Conservation (phyloP, 2,329 filamentous ascomycete species). For the Apiospora hydei region DNA sequence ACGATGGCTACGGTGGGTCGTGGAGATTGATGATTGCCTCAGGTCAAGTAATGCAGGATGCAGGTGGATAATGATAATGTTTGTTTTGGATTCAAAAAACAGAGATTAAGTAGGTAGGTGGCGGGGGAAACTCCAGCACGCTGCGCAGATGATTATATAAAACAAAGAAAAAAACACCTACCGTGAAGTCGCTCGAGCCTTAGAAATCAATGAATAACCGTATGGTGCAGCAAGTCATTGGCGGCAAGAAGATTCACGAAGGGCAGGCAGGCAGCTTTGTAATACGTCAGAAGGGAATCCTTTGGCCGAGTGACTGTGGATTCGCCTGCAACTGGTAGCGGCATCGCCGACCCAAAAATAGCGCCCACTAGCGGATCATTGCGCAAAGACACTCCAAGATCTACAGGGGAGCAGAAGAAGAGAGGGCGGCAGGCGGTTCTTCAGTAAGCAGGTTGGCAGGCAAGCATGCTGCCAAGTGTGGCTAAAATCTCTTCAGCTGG, state of each 20-base stretch:
- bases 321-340: background rate
- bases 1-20: background rate
- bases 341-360: conserved; percentile 5
- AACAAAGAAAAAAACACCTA: background rate
- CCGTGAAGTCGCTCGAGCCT: background rate
- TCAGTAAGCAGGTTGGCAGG: background rate
- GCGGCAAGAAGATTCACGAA: conserved; percentile 26
- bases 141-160: background rate
- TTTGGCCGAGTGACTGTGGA: background rate
- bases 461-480: background rate
- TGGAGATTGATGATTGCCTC: background rate
- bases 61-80: background rate
- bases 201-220: conserved; percentile 6
- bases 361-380: conserved; percentile 17
- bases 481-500: background rate
- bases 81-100: background rate
- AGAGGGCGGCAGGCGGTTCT: background rate
- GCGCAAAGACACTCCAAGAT: conserved; percentile 9
- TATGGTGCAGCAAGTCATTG: background rate
- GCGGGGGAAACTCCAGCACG: background rate
- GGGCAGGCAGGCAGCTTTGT: conserved; percentile 46
- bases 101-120: background rate
- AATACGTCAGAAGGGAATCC: conserved; percentile 44
- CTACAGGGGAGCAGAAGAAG: background rate
- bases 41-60: background rate